phyloP scores from a whole-genome alignment of 176 grass and related monocot genomes.

The Elymus sibiricus region DNA sequence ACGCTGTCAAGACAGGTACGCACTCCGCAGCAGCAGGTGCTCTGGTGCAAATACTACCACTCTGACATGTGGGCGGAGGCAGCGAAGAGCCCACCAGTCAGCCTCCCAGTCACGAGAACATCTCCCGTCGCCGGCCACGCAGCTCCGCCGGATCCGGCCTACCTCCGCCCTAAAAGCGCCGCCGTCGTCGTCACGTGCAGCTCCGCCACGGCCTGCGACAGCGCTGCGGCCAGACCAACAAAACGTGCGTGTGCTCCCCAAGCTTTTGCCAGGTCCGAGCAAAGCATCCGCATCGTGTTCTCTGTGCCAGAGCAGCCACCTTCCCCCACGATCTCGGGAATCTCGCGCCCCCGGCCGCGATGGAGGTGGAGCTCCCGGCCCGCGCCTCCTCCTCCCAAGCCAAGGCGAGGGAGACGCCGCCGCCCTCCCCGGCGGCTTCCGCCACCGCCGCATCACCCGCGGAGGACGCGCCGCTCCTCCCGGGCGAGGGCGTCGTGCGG shows the following conservation, averaged over 20 bases:
- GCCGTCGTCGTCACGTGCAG: background rate
- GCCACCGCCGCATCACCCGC: background rate
- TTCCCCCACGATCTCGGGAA: background rate
- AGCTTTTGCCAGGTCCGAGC: background rate
- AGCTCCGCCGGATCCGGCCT: background rate
- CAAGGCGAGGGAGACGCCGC: slow-evolving; percentile 23
- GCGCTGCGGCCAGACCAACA: background rate
- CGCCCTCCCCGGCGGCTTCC: background rate
- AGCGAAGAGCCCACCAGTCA: background rate
- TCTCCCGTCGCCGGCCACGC: background rate
- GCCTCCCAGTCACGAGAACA: background rate
- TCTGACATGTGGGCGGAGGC: background rate
- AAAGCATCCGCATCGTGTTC: slow-evolving; percentile 17
- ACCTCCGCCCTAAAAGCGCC: background rate
- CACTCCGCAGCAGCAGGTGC: too few species aligned
- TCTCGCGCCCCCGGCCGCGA: slow-evolving; percentile 2
- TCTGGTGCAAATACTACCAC: too few species aligned
- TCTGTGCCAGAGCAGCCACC: slow-evolving; percentile 3
- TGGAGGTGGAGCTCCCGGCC: slow-evolving; percentile 36
- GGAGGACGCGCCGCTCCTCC: slow-evolving; percentile 41
- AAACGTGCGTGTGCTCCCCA: background rate
- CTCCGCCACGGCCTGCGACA: background rate
- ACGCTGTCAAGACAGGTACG: too few species aligned
- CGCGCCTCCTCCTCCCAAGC: background rate
- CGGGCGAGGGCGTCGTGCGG: slow-evolving; percentile 16